These are phyloP conservation scores for Fusarium luffae DNA, from an alignment of 2,329 filamentous ascomycete genomes.

Conservation along the genomic window DNA sequence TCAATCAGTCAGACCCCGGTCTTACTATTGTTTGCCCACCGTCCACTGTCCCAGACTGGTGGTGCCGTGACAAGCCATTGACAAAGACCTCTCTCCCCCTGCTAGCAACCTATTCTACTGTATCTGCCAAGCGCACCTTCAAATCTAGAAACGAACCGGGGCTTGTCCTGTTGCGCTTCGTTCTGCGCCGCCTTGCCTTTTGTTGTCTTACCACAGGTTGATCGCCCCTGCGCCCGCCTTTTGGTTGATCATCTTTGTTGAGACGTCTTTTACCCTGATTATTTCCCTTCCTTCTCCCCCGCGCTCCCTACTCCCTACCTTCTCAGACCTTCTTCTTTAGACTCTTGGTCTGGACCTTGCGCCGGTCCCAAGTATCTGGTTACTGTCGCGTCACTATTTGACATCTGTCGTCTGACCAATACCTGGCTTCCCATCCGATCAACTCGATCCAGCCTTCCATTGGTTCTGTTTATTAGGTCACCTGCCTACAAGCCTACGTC, in stretches of 20 bases:
- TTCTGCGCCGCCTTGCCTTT: constrained; percentile 28
- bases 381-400: constrained; percentile 40
- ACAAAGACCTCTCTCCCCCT: constrained; percentile 23
- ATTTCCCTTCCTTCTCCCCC: constrained; percentile 13
- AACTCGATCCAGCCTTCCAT: constrained; percentile 34
- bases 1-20: constrained; percentile 17
- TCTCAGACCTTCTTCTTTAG: constrained; percentile 18
- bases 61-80: constrained; percentile 32
- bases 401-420: constrained; percentile 38
- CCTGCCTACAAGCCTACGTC: constrained; percentile 37
- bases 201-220: constrained; percentile 33
- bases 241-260: constrained; percentile 28
- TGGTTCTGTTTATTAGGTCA: constrained; percentile 35
- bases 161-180: constrained; percentile 15
- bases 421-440: constrained; percentile 33
- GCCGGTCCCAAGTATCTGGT: constrained; percentile 36
- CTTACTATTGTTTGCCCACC: constrained; percentile 16
- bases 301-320: background rate
- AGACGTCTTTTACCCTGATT: constrained; percentile 12
- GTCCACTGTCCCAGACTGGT: constrained; percentile 35
- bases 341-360: constrained; percentile 18
- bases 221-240: constrained; percentile 27
- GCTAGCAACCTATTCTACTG: background rate
- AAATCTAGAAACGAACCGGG: constrained; percentile 25
- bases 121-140: constrained; percentile 31